phyloP scores from a whole-genome alignment of 129 eudicot species.

The Glebionis coronaria region DNA sequence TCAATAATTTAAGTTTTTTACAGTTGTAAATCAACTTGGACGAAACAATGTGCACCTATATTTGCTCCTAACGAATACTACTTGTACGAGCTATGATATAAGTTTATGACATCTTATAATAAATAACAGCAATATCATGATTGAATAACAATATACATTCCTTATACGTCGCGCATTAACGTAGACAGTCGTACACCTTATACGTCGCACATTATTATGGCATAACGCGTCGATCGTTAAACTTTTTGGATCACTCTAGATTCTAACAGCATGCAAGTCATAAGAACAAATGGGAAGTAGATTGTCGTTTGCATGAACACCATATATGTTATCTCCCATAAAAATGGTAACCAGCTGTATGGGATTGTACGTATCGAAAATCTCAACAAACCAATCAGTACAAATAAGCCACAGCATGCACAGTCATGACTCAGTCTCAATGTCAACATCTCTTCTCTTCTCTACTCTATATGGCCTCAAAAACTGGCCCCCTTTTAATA shows the following conservation, averaged over 20 bases:
- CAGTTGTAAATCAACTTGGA: slow-evolving; percentile 15
- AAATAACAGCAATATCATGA: too few relatives aligned
- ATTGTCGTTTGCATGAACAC: slow-evolving; percentile 19
- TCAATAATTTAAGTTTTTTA: slow-evolving; percentile 5
- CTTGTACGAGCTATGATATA: too few relatives aligned
- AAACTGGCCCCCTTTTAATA: slow-evolving; percentile 4
- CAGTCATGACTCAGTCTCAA: slow-evolving; percentile 26
- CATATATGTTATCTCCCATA: slow-evolving; percentile 20
- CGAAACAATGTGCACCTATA: too few relatives aligned
- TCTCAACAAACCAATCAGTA: slow-evolving; percentile 38
- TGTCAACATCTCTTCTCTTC: neutral
- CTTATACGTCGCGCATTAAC: too few relatives aligned
- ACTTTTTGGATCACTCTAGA: neutral
- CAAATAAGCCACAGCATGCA: slow-evolving; percentile 28
- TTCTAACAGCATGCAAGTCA: neutral
- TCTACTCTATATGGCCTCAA: neutral
- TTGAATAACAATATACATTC: too few relatives aligned
- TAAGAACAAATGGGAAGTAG: neutral
- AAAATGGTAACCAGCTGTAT: slow-evolving; percentile 39
- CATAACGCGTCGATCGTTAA: neutral
- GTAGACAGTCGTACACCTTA: too few relatives aligned
- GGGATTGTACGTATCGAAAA: slow-evolving; percentile 34
- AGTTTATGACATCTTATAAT: too few relatives aligned
- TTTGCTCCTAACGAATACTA: too few relatives aligned
- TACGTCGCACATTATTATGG: too few relatives aligned